These are phyloP conservation scores for Neofusicoccum cordaticola DNA, from an alignment of 2,329 filamentous ascomycete genomes.

Conservation along the genomic window DNA sequence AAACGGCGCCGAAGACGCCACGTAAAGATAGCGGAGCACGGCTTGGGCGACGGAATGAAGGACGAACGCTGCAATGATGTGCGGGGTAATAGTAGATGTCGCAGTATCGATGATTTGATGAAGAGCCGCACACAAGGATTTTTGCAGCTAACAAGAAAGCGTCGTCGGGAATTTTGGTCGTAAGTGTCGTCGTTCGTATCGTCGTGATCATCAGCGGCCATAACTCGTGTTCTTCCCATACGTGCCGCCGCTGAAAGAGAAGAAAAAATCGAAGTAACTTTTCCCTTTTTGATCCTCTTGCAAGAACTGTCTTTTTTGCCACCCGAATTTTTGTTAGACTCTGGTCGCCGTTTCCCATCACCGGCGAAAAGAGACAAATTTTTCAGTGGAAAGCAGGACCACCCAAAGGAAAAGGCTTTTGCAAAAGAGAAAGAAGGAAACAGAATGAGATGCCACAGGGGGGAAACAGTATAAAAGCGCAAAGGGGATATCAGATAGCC, in stretches of 20 bases:
- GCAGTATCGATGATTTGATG: background rate
- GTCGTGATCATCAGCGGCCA: background rate
- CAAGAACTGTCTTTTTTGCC: background rate
- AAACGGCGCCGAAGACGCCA: background rate
- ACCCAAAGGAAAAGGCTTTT: background rate
- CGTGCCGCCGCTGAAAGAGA: background rate
- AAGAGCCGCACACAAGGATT: background rate
- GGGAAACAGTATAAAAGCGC: background rate
- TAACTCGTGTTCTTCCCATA: slow-evolving; percentile 4
- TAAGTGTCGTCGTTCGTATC: background rate
- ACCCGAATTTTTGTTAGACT: background rate
- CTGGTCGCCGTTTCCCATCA: background rate
- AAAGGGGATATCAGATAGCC: slow-evolving; percentile 14
- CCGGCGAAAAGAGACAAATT: background rate
- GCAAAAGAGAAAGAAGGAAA: background rate
- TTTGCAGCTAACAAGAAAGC: background rate
- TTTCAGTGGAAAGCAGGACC: background rate
- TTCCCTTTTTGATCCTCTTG: slow-evolving; percentile 11
- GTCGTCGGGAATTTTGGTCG: background rate
- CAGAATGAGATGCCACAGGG: background rate
- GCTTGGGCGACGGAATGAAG: background rate
- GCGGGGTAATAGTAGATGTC: background rate
- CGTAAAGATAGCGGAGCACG: background rate
- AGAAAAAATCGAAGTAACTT: background rate
- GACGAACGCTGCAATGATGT: background rate